These are phyloP conservation scores for Skeletonema potamos DNA, from an alignment of 108 stramenopile species.

Conservation along the genomic window DNA sequence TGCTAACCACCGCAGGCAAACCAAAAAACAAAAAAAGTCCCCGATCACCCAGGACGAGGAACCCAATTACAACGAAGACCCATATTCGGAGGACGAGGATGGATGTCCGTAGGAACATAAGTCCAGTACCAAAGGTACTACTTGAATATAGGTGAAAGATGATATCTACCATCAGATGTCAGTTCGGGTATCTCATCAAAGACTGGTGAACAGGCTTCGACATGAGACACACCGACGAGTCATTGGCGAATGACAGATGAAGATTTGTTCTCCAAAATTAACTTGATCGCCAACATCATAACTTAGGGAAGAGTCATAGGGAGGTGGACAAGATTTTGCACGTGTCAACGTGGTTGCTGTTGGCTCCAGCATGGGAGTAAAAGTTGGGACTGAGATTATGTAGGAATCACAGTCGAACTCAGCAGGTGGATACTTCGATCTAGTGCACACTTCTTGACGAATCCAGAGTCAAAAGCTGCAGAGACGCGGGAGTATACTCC, in stretches of 20 bases:
- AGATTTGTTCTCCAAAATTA: background rate
- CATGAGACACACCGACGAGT: background rate
- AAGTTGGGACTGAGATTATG: background rate
- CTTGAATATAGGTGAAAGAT: no score
- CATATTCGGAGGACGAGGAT: no score
- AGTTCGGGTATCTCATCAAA: background rate
- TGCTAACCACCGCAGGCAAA: no score
- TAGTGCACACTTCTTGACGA: constrained; percentile 35
- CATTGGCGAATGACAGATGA: background rate
- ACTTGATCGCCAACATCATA: background rate
- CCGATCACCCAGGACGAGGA: no score
- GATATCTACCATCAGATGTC: background rate
- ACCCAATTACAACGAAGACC: no score
- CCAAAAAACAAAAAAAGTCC: no score
- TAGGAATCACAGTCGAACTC: background rate
- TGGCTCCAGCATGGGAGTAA: background rate
- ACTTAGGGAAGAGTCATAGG: background rate
- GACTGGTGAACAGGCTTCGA: background rate
- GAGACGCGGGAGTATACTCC: constrained; percentile 43
- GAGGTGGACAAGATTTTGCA: background rate
- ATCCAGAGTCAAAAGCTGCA: constrained; percentile 55
- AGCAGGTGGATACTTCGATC: background rate
- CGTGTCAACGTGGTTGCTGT: background rate
- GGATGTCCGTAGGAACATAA: no score
- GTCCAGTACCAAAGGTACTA: no score